Evolutionary conservation across 139 green algal genomes (phyloP).

Genomic region (Auxenochlorella pyrenoidosa): DNA sequence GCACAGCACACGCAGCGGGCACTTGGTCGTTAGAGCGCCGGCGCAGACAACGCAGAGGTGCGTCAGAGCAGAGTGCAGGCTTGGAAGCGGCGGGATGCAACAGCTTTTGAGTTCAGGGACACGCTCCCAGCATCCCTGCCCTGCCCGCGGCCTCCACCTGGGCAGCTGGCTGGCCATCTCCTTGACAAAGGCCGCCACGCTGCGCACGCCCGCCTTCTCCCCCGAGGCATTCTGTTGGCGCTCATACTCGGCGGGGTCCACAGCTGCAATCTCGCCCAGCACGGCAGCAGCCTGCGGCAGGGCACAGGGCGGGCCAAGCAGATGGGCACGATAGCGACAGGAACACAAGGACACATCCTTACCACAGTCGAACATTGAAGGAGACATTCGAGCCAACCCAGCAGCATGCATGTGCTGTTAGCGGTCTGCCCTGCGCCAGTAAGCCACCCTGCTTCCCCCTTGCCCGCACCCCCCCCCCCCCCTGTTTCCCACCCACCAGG

Average conservation of each 20-base stretch:
- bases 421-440: too few species aligned
- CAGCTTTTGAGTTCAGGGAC: too few species aligned
- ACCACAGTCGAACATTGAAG: too few species aligned
- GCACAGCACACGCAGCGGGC: neutral
- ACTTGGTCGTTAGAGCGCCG: neutral
- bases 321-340: neutral
- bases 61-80: too few species aligned
- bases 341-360: too few species aligned
- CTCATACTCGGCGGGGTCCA: conserved; percentile 69
- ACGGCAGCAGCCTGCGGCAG: conserved; percentile 65
- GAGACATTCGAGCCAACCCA: too few species aligned
- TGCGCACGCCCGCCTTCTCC: conserved; percentile 63
- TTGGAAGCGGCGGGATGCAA: too few species aligned
- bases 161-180: conserved; percentile 62
- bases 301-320: neutral
- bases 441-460: neutral
- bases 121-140: neutral
- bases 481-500: conserved; percentile 48
- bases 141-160: neutral
- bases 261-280: conserved; percentile 70
- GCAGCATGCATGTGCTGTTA: too few species aligned
- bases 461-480: too few species aligned
- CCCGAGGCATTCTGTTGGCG: conserved; percentile 62
- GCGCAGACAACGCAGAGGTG: neutral
- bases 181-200: conserved; percentile 67